Evolutionary conservation across 805 yeast genomes (phyloP).

Genomic region (Danielia reshetovae): DNA sequence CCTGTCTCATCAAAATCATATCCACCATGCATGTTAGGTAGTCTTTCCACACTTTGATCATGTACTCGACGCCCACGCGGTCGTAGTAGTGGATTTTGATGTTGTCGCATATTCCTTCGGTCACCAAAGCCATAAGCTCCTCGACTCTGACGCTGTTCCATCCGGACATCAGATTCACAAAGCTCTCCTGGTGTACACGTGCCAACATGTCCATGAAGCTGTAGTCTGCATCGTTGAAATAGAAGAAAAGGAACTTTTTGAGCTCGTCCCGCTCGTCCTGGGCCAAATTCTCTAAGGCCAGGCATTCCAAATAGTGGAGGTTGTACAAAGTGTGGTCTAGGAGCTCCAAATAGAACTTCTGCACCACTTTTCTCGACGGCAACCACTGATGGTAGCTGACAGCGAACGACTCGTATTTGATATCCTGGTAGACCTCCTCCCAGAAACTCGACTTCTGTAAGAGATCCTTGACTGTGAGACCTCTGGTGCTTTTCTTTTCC

Average conservation of each 20-base stretch:
- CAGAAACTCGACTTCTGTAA: conserved; percentile 4
- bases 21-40: conserved; percentile 2
- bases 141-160: conserved; percentile 5
- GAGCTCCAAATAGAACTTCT: conserved; percentile 7
- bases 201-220: conserved; percentile 2
- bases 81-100: conserved; percentile 11
- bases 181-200: conserved; percentile 2
- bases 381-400: conserved; percentile 7
- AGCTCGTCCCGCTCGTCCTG: conserved; percentile 12
- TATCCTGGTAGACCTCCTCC: conserved; percentile 14
- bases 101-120: conserved; percentile 8
- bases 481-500: background rate
- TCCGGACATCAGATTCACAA: background rate
- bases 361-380: conserved; percentile 7
- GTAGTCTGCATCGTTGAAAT: conserved; percentile 5
- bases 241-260: conserved; percentile 3
- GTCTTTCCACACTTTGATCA: conserved; percentile 4
- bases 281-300: conserved; percentile 1
- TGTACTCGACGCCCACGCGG: conserved; percentile 3
- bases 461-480: background rate
- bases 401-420: conserved; percentile 4
- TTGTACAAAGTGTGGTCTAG: conserved; percentile 9
- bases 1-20: background rate
- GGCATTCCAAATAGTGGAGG: conserved; percentile 8
- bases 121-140: conserved; percentile 6